phyloP scores from a whole-genome alignment of 1,284 basidiomycete genomes.

The Earliella scabrosa region DNA sequence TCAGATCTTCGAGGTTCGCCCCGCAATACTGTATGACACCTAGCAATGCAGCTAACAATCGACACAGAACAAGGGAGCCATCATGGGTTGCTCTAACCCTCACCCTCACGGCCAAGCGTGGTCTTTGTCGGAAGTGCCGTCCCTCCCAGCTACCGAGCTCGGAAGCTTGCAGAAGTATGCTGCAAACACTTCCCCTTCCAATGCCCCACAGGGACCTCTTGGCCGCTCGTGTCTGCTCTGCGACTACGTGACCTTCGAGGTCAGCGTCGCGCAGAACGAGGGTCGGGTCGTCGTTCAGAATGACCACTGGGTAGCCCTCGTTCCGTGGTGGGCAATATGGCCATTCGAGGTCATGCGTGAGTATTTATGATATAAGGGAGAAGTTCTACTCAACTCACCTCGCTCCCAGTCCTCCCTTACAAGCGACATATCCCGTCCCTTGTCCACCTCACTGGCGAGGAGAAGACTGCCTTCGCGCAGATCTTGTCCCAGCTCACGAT shows the following conservation, averaged over 20 bases:
- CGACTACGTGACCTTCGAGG: slow-evolving; percentile 83
- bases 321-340: slow-evolving; percentile 98
- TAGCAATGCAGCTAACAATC: background rate
- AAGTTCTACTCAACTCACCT: background rate
- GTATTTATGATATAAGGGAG: slow-evolving; percentile 22
- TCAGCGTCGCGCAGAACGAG: slow-evolving; percentile 44
- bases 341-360: slow-evolving; percentile 87
- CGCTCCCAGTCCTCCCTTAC: slow-evolving; percentile 73
- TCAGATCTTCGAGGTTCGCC: slow-evolving; percentile 83
- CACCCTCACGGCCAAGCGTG: slow-evolving; percentile 96
- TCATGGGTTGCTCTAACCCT: slow-evolving; percentile 97
- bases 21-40: no score
- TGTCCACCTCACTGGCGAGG: slow-evolving; percentile 59
- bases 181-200: slow-evolving; percentile 38
- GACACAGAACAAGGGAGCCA: slow-evolving; percentile 86
- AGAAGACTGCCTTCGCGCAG: slow-evolving; percentile 68
- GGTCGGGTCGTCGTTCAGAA: slow-evolving; percentile 78
- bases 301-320: slow-evolving; percentile 84
- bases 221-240: slow-evolving; percentile 80
- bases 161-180: slow-evolving; percentile 63
- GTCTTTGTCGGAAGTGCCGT: slow-evolving; percentile 80
- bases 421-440: slow-evolving; percentile 79
- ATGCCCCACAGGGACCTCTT: slow-evolving; percentile 61
- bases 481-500: slow-evolving; percentile 70
- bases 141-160: slow-evolving; percentile 71